phyloP scores from a whole-genome alignment of 305 asterid genomes.

The Plantago lanceolata region DNA sequence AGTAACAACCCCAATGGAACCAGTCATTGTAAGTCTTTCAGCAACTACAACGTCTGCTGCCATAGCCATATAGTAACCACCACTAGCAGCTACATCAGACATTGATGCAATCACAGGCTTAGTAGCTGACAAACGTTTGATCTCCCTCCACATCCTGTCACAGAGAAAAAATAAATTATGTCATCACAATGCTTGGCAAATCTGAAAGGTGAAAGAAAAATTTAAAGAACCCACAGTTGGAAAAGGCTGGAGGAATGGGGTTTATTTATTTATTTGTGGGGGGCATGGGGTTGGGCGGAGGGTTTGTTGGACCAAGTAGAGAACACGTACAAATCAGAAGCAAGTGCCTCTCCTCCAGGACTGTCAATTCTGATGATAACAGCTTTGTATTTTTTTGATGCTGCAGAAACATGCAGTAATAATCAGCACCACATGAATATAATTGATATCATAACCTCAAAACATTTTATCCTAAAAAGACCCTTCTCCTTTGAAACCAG shows the following conservation, averaged over 20 bases:
- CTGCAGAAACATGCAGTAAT: conserved; percentile 33
- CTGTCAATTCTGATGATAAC: conserved; percentile 76
- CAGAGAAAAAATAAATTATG: not conserved
- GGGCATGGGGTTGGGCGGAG: not conserved
- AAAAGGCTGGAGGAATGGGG: not conserved
- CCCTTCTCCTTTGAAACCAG: too few species aligned
- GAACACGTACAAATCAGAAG: conserved; percentile 75
- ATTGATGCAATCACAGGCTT: conserved; percentile 84
- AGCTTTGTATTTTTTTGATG: conserved; percentile 64
- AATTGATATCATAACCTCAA: not conserved
- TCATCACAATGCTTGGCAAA: too few species aligned
- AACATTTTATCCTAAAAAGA: too few species aligned
- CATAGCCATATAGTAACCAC: conserved; percentile 93
- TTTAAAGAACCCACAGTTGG: not conserved
- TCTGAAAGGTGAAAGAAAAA: not conserved
- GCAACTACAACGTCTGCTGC: conserved; percentile 70
- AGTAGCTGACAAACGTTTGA: conserved; percentile 63
- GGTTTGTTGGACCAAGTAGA: conserved; percentile 2
- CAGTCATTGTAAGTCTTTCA: conserved; percentile 76
- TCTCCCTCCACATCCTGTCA: conserved; percentile 90
- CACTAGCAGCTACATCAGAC: conserved; percentile 93
- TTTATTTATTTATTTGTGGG: too few species aligned
- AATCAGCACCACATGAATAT: conserved; percentile 8
- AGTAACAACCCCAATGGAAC: conserved; percentile 85
- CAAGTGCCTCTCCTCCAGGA: conserved; percentile 95